phyloP scores from a whole-genome alignment of 495 filamentous ascomycete species.

The Cetradonia linearis region DNA sequence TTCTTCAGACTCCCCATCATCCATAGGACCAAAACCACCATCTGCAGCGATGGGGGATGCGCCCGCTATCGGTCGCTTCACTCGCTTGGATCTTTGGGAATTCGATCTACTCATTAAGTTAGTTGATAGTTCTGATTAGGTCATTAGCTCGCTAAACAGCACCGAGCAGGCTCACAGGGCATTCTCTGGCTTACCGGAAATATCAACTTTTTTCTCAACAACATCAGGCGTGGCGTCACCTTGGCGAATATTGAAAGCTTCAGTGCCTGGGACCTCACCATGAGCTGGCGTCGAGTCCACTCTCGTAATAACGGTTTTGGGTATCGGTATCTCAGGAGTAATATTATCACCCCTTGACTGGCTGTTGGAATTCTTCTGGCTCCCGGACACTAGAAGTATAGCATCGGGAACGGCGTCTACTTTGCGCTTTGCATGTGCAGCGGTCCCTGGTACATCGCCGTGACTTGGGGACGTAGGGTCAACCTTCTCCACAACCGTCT shows the following conservation, averaged over 20 bases:
- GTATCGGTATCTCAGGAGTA: conserved; percentile 28
- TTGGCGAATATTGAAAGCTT: conserved; percentile 34
- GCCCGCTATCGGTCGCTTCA: conserved; percentile 20
- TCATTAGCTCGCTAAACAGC: conserved; percentile 45
- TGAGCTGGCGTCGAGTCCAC: conserved; percentile 36
- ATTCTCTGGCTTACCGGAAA: conserved; percentile 39
- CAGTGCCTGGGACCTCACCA: conserved; percentile 29
- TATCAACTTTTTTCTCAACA: conserved; percentile 37
- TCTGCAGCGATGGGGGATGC: conserved; percentile 29
- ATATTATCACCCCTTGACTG: conserved; percentile 20
- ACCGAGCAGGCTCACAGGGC: conserved; percentile 25
- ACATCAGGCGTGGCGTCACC: conserved; percentile 43
- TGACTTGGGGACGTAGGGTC: conserved; percentile 55
- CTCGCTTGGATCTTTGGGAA: conserved; percentile 25
- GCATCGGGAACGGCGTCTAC: conserved; percentile 79
- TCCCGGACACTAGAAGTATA: conserved; percentile 34
- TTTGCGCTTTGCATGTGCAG: conserved; percentile 61
- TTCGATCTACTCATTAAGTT: conserved; percentile 31
- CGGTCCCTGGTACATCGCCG: conserved; percentile 80
- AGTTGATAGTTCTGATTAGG: conserved; percentile 46
- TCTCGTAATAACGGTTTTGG: conserved; percentile 38
- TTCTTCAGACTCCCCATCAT: conserved; percentile 33
- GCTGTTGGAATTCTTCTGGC: conserved; percentile 22
- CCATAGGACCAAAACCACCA: conserved; percentile 30
- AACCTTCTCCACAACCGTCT: conserved; percentile 73